Evolutionary conservation across 441 rosid genomes (phyloP), one percentile per base, ranked within the genome.

Genomic region (Adansonia madagascariensis): DNA sequence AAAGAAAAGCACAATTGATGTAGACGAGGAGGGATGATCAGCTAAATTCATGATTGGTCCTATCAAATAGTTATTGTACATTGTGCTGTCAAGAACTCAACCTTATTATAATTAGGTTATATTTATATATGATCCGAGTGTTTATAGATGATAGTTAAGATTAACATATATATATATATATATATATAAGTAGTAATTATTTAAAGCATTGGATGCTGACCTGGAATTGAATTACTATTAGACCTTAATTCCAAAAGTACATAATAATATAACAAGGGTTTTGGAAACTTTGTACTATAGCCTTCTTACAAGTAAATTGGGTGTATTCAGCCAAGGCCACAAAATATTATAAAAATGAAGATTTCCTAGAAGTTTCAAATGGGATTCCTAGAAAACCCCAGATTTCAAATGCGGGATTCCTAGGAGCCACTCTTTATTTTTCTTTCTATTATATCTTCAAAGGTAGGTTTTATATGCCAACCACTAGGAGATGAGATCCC

Each of bases 401-500:
- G 53, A 24, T 67, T 78, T 56, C n/a, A 43, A 35, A 69, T 52
- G 46, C 64, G 71, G 52, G 47, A 20, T 73, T 24, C 24, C 11
- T n/a, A 46, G 75, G 71, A 75, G 44, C 79, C 77, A 71, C 76
- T 59, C 11, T 49, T 63, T 65, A n/a, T 6, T 10, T 59, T 43
- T 49, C 8, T 10, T 55, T 49, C 18, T 15, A 24, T 17, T 12
- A 77, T 57, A 66, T 75, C 79, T 76, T 67, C 61, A 71, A 78
- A 75, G 82, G 77, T 76, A 73, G 84, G 82, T 63, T 78, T 80
- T 72, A 55, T 66, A 73, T 79, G 78, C 82, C 80, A 74, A 59
- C 82, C 82, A 80, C 79, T 52, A 2, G 76, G 79, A 80, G 83
- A 80, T 83, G 77, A 24, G 85, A 79, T 83, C 80, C 83, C 85